Evolutionary conservation across 257 asterid genomes (phyloP), one percentile per base, ranked within the genome.

Genomic region (Nemophila menziesii): DNA sequence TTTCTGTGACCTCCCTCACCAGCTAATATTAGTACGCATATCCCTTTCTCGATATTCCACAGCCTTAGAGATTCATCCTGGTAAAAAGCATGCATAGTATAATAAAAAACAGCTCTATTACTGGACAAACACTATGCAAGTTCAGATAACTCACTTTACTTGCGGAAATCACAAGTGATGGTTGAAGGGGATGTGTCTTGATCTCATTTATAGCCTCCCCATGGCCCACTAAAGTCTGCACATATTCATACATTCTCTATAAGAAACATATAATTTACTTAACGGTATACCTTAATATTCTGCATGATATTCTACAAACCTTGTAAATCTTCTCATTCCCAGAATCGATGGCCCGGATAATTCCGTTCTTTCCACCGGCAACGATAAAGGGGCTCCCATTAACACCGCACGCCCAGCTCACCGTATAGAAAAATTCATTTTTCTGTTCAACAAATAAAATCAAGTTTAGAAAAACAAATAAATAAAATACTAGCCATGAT

Each of bases 1-100:
- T 90, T 90, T 43, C 94, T 94, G 64, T 90, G 98, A 56, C 98
- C 98, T 40, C 98, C 98, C 45, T 95, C 94, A 52, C 98, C 98
- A 67, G 98, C 94, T 80, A 84, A 90, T 49, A 90, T 68, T 75
- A 90, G 74, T 64, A 89, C 84, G 81, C 98, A 89, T 66, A 89
- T 76, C 55, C 98, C 98, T 5, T 95, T 89, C 49, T 89, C 93
- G 46, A 90, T 78, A 66, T 89, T 89, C 97, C 97, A 83, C 50
- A 89, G 63, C 59, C 97, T 93, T 52, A 89, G 90, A 52, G 98
- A 90, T 74, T 90, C 98, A 64, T 90, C 98, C 98, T 90, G 75
- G 18, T 39, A n/a, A 58, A 33, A 3, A 12, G 14, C n/a, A n/a
- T 47, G 0, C 51, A 39, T n/a, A n/a, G n/a, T n/a, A n/a, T n/a